phyloP scores from a whole-genome alignment of 345 rosid genomes.

The Euphorbia tirucalli region DNA sequence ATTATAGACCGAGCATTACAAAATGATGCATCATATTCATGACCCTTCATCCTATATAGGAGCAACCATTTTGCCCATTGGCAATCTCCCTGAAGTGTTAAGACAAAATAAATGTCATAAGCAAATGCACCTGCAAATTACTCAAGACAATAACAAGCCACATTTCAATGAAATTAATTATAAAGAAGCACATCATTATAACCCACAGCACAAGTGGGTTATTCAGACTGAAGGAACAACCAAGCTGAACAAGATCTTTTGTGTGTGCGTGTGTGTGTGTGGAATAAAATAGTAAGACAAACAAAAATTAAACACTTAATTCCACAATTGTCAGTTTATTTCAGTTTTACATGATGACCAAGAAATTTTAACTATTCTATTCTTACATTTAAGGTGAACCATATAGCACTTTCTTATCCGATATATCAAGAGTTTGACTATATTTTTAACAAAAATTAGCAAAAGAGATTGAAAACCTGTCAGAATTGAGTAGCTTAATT shows the following conservation, averaged over 20 bases:
- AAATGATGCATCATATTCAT: conserved; percentile 94
- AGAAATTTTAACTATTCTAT: not conserved
- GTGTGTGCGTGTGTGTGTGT: no score
- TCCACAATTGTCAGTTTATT: not conserved
- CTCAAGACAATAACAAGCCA: not conserved
- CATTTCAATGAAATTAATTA: not conserved
- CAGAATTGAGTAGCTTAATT: not conserved
- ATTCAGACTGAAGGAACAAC: no score
- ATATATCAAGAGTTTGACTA: not conserved
- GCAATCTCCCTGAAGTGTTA: conserved; percentile 74
- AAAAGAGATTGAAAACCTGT: not conserved
- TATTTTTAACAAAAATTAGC: not conserved
- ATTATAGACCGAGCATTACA: conserved; percentile 76
- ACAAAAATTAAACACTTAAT: no score
- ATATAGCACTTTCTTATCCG: not conserved
- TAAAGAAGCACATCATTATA: conserved; percentile 4
- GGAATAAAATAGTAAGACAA: no score
- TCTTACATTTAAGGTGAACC: not conserved
- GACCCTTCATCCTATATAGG: conserved; percentile 75
- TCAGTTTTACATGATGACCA: conserved; percentile 3
- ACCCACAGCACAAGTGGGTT: not conserved
- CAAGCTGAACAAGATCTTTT: no score
- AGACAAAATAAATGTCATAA: conserved; percentile 16
- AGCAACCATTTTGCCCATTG: conserved; percentile 98
- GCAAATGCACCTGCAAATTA: conserved; percentile 4